Conservation (phyloP, 768 basidiomycete species). For the Mrakia blollopis region DNA sequence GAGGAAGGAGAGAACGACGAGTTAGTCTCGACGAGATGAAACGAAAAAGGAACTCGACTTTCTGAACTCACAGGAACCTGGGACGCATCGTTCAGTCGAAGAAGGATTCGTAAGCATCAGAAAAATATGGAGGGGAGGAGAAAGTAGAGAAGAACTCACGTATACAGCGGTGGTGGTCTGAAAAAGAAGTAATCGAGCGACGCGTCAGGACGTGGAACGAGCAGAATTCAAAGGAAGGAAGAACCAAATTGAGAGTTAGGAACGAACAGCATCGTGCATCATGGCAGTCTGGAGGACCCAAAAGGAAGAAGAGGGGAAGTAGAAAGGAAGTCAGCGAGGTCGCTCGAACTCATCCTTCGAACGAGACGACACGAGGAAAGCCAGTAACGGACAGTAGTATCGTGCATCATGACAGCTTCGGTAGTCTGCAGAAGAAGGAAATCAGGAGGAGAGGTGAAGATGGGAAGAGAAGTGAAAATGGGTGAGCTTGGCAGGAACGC, state of each 20-base stretch:
- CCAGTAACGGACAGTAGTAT: background rate
- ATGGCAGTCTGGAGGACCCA: background rate
- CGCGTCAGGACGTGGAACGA: background rate
- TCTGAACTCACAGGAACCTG: background rate
- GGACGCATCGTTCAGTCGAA: background rate
- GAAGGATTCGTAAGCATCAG: background rate
- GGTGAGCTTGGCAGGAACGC: background rate
- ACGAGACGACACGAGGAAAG: background rate
- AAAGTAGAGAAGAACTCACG: background rate
- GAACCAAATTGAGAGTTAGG: background rate
- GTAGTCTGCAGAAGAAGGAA: background rate
- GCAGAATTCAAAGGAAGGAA: background rate
- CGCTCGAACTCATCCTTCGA: background rate
- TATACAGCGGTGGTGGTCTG: slow-evolving; percentile 2
- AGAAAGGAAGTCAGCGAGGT: background rate
- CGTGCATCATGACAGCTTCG: background rate
- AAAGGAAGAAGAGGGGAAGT: background rate
- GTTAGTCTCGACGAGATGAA: background rate
- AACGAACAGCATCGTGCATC: too few species aligned
- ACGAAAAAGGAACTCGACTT: background rate
- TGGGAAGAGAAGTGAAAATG: too few species aligned
- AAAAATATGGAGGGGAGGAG: background rate
- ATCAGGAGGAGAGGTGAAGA: too few species aligned
- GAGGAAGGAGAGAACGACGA: background rate
- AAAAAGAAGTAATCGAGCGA: background rate